Conservation (phyloP, 2,329 filamentous ascomycete genomes). For the Ceratocystis cubensis region DNA sequence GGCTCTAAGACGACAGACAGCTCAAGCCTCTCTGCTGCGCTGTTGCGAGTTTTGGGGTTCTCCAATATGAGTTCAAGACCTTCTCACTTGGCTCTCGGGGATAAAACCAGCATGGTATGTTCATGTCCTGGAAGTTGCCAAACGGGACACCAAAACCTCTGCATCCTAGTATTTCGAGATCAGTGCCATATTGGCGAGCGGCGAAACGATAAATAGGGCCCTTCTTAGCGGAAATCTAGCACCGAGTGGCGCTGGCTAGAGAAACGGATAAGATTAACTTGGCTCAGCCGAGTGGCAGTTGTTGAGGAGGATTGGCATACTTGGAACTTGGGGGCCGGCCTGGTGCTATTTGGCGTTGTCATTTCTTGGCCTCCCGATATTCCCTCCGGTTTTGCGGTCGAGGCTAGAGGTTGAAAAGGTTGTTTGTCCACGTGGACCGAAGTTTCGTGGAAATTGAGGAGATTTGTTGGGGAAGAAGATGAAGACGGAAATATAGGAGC, state of each 20-base stretch:
- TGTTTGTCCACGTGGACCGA: background rate
- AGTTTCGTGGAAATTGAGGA: background rate
- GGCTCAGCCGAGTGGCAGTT: background rate
- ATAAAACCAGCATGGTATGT: background rate
- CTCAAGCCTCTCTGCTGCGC: background rate
- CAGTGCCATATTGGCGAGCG: background rate
- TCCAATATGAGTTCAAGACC: background rate
- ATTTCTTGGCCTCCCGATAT: background rate
- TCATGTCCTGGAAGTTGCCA: background rate
- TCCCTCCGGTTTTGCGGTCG: background rate
- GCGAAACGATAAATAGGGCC: background rate
- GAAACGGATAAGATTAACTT: background rate
- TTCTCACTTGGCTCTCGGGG: background rate
- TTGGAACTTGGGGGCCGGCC: background rate
- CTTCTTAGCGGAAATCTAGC: background rate
- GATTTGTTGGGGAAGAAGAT: conserved; percentile 1
- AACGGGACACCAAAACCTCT: background rate
- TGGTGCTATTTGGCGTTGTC: background rate
- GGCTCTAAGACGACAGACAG: background rate
- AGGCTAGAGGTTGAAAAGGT: background rate
- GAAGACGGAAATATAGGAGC: background rate
- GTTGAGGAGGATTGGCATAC: conserved; percentile 3
- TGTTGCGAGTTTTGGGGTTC: background rate
- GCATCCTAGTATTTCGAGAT: background rate
- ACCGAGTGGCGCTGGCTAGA: background rate